phyloP scores from a whole-genome alignment of 2,329 filamentous ascomycete species.

The Colletotrichum noveboracense region DNA sequence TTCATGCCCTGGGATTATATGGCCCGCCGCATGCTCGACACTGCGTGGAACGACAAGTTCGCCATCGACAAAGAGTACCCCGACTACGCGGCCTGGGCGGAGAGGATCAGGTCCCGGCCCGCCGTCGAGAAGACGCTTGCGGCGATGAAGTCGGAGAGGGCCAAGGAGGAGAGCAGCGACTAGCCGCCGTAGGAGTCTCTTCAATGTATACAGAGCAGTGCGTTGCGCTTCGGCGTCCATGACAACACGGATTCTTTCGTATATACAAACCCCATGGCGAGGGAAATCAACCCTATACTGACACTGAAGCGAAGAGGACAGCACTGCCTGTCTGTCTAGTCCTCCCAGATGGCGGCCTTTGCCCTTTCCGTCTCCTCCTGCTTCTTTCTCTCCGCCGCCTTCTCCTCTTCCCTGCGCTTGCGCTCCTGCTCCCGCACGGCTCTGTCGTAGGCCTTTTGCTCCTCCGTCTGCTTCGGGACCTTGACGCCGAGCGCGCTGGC shows the following conservation, averaged over 20 bases:
- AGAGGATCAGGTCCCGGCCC: conserved; percentile 34
- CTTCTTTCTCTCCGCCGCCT: conserved; percentile 64
- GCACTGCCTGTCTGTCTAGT: conserved; percentile 42
- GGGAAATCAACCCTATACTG: not conserved
- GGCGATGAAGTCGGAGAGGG: not conserved
- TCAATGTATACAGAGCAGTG: not conserved
- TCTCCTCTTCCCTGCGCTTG: conserved; percentile 75
- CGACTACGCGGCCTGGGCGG: conserved; percentile 39
- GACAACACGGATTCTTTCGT: not conserved
- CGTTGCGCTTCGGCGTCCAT: not conserved
- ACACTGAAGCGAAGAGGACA: not conserved
- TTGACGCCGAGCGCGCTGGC: conserved; percentile 84
- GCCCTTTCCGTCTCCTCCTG: conserved; percentile 73
- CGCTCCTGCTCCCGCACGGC: conserved; percentile 85
- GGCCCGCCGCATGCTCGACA: conserved; percentile 18
- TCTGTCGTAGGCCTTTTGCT: conserved; percentile 86
- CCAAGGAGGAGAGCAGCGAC: not conserved
- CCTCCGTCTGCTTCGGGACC: conserved; percentile 82
- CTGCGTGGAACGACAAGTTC: conserved; percentile 24
- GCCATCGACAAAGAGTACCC: conserved; percentile 37
- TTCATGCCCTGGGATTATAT: conserved; percentile 34
- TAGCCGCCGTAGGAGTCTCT: not conserved
- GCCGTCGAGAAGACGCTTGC: conserved; percentile 29
- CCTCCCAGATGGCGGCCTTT: conserved; percentile 89
- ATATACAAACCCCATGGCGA: not conserved